phyloP scores from a whole-genome alignment of 2,329 filamentous ascomycete species.

The Exophiala xenobiotica region DNA sequence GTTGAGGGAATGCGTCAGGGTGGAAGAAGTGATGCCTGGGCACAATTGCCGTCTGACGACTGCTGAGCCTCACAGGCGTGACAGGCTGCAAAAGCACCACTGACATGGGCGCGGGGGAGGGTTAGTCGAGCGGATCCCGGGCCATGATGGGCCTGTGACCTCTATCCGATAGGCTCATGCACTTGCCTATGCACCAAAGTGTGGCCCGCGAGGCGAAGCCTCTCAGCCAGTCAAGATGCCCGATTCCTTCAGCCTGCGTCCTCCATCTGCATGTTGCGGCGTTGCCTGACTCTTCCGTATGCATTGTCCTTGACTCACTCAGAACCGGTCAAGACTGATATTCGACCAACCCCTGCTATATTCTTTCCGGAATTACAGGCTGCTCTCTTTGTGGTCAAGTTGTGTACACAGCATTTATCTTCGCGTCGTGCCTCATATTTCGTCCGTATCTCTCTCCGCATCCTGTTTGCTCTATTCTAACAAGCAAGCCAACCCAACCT shows the following conservation, averaged over 20 bases:
- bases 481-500: not conserved
- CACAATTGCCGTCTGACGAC: not conserved
- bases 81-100: not conserved
- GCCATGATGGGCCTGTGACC: not conserved
- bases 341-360: not conserved
- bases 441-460: not conserved
- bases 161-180: not conserved
- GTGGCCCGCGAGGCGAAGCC: not conserved
- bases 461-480: not conserved
- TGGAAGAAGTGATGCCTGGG: not conserved
- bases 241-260: not conserved
- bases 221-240: not conserved
- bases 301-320: constrained; percentile 1
- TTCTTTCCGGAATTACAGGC: not conserved
- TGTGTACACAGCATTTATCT: not conserved
- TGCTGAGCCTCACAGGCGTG: not conserved
- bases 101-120: not conserved
- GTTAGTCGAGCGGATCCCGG: not conserved
- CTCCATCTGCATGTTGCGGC: not conserved
- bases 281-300: constrained; percentile 1
- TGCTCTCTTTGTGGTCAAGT: not conserved
- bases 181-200: not conserved
- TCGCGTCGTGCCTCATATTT: not conserved
- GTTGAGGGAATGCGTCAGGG: not conserved
- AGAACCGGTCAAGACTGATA: constrained; percentile 1